Percentiles rank a stretch among this genome's conserved stretches.
phyloP scores from a whole-genome alignment of 805 yeast genomes.

The Ogataea kodamae region DNA sequence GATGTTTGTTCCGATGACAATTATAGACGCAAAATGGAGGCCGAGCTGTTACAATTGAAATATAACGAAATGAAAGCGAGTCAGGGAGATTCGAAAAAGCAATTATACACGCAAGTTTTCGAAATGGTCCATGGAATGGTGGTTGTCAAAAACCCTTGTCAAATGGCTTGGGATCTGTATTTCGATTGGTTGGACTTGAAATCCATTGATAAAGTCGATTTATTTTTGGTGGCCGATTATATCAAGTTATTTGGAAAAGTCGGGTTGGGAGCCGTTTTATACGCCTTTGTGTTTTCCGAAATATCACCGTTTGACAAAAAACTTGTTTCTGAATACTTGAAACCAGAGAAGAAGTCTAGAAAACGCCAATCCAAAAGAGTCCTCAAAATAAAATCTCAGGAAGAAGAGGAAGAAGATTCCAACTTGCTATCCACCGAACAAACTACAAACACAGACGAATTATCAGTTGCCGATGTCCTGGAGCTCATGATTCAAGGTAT shows the following conservation, averaged over 20 bases:
- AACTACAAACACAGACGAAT: constrained; percentile 12
- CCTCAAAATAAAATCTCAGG: constrained; percentile 11
- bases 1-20: constrained; percentile 58
- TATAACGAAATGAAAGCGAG: constrained; percentile 50
- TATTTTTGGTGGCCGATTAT: constrained; percentile 45
- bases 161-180: constrained; percentile 67
- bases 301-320: constrained; percentile 55
- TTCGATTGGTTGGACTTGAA: constrained; percentile 69
- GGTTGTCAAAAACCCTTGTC: constrained; percentile 55
- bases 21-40: constrained; percentile 56
- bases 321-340: constrained; percentile 24
- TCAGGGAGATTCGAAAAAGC: constrained; percentile 43
- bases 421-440: constrained; percentile 21
- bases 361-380: constrained; percentile 16
- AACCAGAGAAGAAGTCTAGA: constrained; percentile 11
- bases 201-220: constrained; percentile 47
- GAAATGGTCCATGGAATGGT: constrained; percentile 71
- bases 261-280: constrained; percentile 56
- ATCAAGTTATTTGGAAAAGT: constrained; percentile 53
- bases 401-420: constrained; percentile 25
- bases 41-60: constrained; percentile 53
- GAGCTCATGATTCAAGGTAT: constrained; percentile 39
- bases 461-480: constrained; percentile 38
- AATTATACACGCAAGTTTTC: constrained; percentile 40
- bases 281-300: constrained; percentile 63